Evolutionary conservation across 805 yeast species (phyloP).

Genomic region (Cyberlindnera mississippiensis): DNA sequence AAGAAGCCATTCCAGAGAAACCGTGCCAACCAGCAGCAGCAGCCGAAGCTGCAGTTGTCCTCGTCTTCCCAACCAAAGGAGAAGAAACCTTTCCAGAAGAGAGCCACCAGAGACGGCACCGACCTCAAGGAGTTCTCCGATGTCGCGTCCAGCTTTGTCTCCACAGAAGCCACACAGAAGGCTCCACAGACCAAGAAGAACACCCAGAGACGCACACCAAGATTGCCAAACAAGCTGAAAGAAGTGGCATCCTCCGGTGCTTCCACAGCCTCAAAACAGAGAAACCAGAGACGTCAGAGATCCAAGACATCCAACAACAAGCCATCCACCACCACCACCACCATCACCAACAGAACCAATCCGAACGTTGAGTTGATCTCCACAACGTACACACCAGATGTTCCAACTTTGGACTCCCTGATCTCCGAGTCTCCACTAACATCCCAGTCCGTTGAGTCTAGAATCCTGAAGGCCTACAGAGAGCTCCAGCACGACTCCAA

Average conservation of each 20-base stretch:
- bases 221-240: constrained; percentile 10
- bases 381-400: constrained; percentile 19
- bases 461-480: constrained; percentile 22
- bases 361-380: constrained; percentile 19
- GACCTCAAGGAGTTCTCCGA: constrained; percentile 2
- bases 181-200: background rate
- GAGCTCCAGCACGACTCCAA: constrained; percentile 12
- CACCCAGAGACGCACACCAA: constrained; percentile 3
- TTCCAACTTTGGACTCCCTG: constrained; percentile 16
- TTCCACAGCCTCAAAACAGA: constrained; percentile 7
- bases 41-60: no score
- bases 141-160: constrained; percentile 1
- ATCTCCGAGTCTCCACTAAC: constrained; percentile 17
- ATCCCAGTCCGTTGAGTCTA: constrained; percentile 20
- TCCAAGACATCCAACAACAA: background rate
- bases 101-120: background rate
- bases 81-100: constrained; percentile 5
- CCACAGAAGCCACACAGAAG: background rate
- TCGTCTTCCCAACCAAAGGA: background rate
- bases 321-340: no score
- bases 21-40: no score
- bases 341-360: constrained; percentile 4
- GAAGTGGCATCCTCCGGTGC: constrained; percentile 6
- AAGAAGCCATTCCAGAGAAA: no score
- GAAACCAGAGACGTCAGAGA: constrained; percentile 8